Percentiles rank a stretch among this genome's conserved stretches.
Evolutionary conservation across 1,284 basidiomycete genomes (phyloP).

Genomic region (Volvariella surrecta): DNA sequence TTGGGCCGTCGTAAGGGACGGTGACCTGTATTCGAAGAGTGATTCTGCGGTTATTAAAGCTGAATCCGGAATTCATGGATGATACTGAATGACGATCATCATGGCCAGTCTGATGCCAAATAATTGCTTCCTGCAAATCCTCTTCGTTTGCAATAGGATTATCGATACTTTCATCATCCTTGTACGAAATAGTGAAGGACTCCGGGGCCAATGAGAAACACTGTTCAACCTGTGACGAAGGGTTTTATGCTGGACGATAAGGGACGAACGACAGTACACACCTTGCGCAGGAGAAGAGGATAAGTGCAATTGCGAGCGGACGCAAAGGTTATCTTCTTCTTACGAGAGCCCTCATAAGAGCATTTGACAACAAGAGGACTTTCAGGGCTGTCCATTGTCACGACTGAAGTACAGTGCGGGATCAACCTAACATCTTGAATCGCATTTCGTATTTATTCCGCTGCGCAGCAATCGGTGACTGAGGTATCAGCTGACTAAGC

Average conservation of each 20-base stretch:
- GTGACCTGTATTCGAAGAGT: constrained; percentile 67
- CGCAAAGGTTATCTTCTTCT: constrained; percentile 68
- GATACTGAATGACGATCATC: constrained; percentile 68
- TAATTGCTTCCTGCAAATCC: constrained; percentile 79
- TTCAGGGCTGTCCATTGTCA: too few relatives aligned
- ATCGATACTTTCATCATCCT: constrained; percentile 78
- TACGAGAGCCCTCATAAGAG: constrained; percentile 56
- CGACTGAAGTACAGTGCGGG: constrained; percentile 44
- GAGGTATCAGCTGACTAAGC: too few relatives aligned
- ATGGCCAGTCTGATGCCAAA: constrained; percentile 66
- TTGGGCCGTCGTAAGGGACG: constrained; percentile 87
- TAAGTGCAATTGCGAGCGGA: constrained; percentile 73
- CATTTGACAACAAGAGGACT: constrained; percentile 54
- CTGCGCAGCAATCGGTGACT: too few relatives aligned
- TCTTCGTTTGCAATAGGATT: constrained; percentile 54
- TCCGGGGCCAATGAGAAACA: constrained; percentile 70
- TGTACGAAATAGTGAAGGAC: constrained; percentile 69
- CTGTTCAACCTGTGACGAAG: constrained; percentile 58
- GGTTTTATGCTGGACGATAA: constrained; percentile 5
- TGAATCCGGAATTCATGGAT: constrained; percentile 67
- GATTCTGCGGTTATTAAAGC: constrained; percentile 61
- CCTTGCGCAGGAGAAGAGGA: constrained; percentile 61
- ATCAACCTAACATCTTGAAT: too few relatives aligned
- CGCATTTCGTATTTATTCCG: too few relatives aligned
- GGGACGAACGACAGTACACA: constrained; percentile 20